Conservation (phyloP, 2,329 filamentous ascomycete genomes). For the Talaromyces piceae region DNA sequence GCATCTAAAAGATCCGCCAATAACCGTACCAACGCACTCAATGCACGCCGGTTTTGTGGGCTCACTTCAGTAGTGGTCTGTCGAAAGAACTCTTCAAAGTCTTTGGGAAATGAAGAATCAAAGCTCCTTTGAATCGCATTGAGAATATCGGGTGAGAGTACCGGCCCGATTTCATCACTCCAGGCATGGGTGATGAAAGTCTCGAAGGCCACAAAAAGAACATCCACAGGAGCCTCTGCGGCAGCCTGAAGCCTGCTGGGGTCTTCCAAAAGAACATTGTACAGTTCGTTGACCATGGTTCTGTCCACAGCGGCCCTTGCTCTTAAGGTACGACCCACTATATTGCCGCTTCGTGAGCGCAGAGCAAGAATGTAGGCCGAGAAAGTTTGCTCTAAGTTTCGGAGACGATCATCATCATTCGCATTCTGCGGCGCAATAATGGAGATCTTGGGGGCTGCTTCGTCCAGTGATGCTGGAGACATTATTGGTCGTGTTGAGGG, state of each 20-base stretch:
- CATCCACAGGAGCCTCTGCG: conserved; percentile 69
- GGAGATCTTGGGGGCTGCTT: conserved; percentile 32
- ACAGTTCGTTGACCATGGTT: conserved; percentile 77
- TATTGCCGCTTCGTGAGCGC: conserved; percentile 77
- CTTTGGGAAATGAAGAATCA: conserved; percentile 34
- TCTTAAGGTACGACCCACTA: conserved; percentile 69
- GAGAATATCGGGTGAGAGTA: conserved; percentile 66
- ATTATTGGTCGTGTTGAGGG: conserved; percentile 36
- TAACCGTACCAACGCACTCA: conserved; percentile 75
- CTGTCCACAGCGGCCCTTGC: conserved; percentile 66
- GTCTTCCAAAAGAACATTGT: conserved; percentile 79
- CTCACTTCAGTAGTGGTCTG: conserved; percentile 45
- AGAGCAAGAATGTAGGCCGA: conserved; percentile 74
- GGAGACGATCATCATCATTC: conserved; percentile 56
- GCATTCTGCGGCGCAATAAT: conserved; percentile 49
- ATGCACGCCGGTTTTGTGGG: conserved; percentile 62
- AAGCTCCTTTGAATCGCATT: conserved; percentile 59
- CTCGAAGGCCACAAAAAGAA: conserved; percentile 86
- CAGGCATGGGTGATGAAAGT: conserved; percentile 86
- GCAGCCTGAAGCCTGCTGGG: conserved; percentile 70
- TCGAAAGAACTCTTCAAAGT: conserved; percentile 52
- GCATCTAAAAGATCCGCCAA: conserved; percentile 82
- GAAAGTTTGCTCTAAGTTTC: conserved; percentile 75
- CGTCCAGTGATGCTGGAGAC: conserved; percentile 26
- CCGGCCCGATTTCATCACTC: conserved; percentile 78